Evolutionary conservation across 768 basidiomycete species (phyloP).

Genomic region (Russula foetens): DNA sequence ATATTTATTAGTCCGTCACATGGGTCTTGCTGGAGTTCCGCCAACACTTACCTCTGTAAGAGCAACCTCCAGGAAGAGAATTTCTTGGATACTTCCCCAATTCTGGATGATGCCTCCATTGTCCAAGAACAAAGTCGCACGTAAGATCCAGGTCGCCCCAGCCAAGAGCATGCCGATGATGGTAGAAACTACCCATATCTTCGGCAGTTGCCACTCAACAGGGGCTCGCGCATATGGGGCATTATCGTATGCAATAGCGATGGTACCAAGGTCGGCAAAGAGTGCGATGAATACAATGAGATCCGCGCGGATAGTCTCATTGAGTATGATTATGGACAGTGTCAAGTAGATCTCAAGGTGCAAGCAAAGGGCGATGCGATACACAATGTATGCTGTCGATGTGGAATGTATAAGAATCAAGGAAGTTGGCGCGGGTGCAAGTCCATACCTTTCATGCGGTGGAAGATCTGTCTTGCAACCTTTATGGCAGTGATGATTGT

Average conservation of each 20-base stretch:
- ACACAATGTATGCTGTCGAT: slow-evolving; percentile 39
- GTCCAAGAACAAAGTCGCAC: slow-evolving; percentile 34
- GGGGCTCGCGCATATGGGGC: slow-evolving; percentile 33
- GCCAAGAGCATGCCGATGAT: slow-evolving; percentile 27
- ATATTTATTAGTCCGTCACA: neutral
- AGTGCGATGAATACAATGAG: slow-evolving; percentile 38
- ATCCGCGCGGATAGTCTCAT: slow-evolving; percentile 41
- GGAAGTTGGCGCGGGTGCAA: neutral
- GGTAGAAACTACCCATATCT: slow-evolving; percentile 41
- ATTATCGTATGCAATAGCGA: slow-evolving; percentile 42
- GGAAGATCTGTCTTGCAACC: slow-evolving; percentile 42
- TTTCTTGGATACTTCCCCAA: slow-evolving; percentile 37
- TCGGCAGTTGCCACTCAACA: slow-evolving; percentile 44
- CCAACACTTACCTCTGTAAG: slow-evolving; percentile 32
- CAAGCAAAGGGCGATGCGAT: slow-evolving; percentile 42
- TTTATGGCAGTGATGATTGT: slow-evolving; percentile 40
- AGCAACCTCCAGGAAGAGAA: slow-evolving; percentile 41
- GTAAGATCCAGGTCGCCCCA: slow-evolving; percentile 39
- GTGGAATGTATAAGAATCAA: slow-evolving; percentile 25
- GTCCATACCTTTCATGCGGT: slow-evolving; percentile 36
- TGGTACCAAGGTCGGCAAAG: slow-evolving; percentile 40
- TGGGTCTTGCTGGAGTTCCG: neutral
- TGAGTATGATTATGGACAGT: slow-evolving; percentile 37
- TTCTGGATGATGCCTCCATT: slow-evolving; percentile 39
- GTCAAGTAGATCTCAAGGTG: slow-evolving; percentile 41